Conservation (phyloP, 2,329 filamentous ascomycete genomes). For the Cercospora sesami region DNA sequence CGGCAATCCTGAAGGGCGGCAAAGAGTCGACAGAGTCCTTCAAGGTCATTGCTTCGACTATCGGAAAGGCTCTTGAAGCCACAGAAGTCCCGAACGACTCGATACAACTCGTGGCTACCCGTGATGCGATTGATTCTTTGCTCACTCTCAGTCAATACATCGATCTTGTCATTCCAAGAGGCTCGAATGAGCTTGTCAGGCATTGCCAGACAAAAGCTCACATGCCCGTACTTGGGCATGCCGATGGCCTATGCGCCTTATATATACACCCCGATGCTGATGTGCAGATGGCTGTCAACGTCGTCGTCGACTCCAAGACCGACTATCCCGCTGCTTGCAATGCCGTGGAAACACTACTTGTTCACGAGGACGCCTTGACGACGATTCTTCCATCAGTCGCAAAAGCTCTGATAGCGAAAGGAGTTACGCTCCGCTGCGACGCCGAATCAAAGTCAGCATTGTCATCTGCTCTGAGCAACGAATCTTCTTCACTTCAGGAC, state of each 20-base stretch:
- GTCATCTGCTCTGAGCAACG: constrained; percentile 46
- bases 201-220: constrained; percentile 88
- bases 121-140: constrained; percentile 86
- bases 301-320: constrained; percentile 88
- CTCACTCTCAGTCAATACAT: constrained; percentile 82
- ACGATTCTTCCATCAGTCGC: constrained; percentile 71
- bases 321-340: constrained; percentile 97
- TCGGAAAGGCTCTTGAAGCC: constrained; percentile 71
- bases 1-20: constrained; percentile 93
- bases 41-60: constrained; percentile 80
- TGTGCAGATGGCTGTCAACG: constrained; percentile 66
- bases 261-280: constrained; percentile 83
- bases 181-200: constrained; percentile 84
- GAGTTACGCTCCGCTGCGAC: constrained; percentile 83
- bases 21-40: constrained; percentile 98
- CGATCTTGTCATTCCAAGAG: constrained; percentile 91
- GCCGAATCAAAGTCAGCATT: constrained; percentile 65
- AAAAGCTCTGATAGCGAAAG: constrained; percentile 70
- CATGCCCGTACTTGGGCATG: constrained; percentile 94
- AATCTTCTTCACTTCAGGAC: constrained; percentile 57
- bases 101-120: constrained; percentile 89
- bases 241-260: constrained; percentile 85
- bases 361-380: constrained; percentile 69
- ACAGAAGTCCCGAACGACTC: constrained; percentile 80
- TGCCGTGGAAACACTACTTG: constrained; percentile 84